These are phyloP conservation scores for Aspergillus indologenus DNA, from an alignment of 495 filamentous ascomycete genomes.

Conservation along the genomic window DNA sequence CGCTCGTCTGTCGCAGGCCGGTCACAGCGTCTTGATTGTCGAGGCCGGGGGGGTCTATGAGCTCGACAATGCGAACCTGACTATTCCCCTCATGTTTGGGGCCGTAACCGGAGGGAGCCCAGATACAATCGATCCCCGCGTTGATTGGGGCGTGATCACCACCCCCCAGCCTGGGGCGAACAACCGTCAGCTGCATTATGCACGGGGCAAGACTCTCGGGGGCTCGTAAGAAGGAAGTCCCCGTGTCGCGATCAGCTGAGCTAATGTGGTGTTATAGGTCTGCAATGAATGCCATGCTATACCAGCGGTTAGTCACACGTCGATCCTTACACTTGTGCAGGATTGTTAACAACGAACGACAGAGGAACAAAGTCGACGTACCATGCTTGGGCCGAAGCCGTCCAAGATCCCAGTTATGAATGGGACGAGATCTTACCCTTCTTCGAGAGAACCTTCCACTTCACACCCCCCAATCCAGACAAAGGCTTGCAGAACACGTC, in stretches of 20 bases:
- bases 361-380: background rate
- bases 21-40: background rate
- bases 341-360: background rate
- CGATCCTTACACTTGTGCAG: background rate
- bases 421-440: background rate
- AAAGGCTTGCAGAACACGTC: background rate
- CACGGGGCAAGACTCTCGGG: background rate
- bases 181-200: background rate
- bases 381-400: background rate
- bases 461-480: background rate
- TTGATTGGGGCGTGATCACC: background rate
- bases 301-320: background rate
- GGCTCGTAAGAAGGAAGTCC: background rate
- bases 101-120: background rate
- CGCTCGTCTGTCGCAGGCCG: background rate
- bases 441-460: background rate
- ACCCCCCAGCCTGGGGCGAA: background rate
- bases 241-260: background rate
- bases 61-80: background rate
- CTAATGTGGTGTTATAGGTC: background rate
- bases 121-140: background rate
- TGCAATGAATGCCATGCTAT: background rate
- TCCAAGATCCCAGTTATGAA: background rate
- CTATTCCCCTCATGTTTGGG: background rate
- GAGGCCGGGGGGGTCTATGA: background rate